These are phyloP conservation scores for Candida glucosophila DNA, from an alignment of 1,139 yeast species.

Conservation along the genomic window DNA sequence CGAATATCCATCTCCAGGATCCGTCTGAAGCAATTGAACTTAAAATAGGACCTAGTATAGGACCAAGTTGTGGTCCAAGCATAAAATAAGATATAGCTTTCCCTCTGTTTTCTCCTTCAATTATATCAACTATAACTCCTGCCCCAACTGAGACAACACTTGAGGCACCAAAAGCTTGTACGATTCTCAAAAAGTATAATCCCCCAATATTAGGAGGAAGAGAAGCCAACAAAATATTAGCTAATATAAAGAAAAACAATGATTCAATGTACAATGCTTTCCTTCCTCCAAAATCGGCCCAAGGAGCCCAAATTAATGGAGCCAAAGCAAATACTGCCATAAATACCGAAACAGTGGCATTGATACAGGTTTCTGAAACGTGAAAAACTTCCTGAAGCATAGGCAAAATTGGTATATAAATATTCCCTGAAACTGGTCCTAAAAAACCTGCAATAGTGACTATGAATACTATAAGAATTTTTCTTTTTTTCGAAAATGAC, in stretches of 20 bases:
- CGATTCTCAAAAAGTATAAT: constrained; percentile 32
- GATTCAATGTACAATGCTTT: constrained; percentile 42
- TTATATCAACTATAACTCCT: constrained; percentile 46
- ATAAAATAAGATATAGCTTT: constrained; percentile 45
- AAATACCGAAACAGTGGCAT: constrained; percentile 53
- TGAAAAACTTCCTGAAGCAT: constrained; percentile 31
- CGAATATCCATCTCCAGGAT: constrained; percentile 52
- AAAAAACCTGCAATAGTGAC: constrained; percentile 45
- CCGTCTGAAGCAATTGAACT: constrained; percentile 28
- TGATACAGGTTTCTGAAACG: constrained; percentile 36
- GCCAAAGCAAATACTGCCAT: constrained; percentile 50
- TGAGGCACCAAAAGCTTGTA: constrained; percentile 51
- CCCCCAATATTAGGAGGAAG: constrained; percentile 40
- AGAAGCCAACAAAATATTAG: constrained; percentile 40
- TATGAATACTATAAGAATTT: constrained; percentile 18
- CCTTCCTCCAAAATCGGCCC: constrained; percentile 53
- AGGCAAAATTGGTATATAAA: constrained; percentile 50
- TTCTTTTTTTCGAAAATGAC: constrained; percentile 10
- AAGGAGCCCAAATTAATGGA: constrained; percentile 48
- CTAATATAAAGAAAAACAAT: constrained; percentile 30
- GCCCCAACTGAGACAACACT: constrained; percentile 49
- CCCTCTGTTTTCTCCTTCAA: constrained; percentile 40
- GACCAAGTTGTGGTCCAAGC: constrained; percentile 56
- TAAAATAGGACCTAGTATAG: constrained; percentile 46
- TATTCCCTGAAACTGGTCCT: constrained; percentile 55